Evolutionary conservation across 2,329 filamentous ascomycete genomes (phyloP).

Genomic region (Fusarium armeniacum): DNA sequence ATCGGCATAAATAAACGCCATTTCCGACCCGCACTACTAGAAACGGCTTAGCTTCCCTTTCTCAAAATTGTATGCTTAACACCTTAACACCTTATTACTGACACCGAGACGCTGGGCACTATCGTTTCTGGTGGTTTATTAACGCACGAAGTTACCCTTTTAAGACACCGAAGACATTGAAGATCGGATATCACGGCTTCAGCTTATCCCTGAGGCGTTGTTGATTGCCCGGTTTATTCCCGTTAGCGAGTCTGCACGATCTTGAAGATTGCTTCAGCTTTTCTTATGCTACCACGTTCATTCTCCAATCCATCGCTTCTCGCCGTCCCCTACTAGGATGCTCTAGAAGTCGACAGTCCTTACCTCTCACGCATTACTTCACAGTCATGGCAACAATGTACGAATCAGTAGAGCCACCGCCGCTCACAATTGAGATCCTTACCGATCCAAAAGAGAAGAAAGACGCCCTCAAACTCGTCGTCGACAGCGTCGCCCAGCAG

Average conservation of each 20-base stretch:
- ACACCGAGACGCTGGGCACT: slow-evolving; percentile 37
- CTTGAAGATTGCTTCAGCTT: not conserved
- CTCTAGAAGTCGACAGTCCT: too few relatives aligned
- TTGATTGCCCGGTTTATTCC: slow-evolving; percentile 21
- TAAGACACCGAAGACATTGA: slow-evolving; percentile 40
- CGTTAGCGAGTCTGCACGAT: slow-evolving; percentile 16
- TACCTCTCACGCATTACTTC: not conserved
- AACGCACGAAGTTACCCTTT: slow-evolving; percentile 19
- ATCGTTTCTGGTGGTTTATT: slow-evolving; percentile 31
- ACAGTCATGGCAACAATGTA: slow-evolving; percentile 17
- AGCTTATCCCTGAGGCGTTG: slow-evolving; percentile 12
- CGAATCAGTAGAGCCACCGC: slow-evolving; percentile 61
- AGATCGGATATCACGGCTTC: slow-evolving; percentile 42
- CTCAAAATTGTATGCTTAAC: slow-evolving; percentile 3
- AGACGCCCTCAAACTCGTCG: slow-evolving; percentile 78
- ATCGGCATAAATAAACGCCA: slow-evolving; percentile 28
- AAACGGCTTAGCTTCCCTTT: not conserved
- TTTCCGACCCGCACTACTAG: slow-evolving; percentile 17
- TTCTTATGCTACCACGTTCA: not conserved
- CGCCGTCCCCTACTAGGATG: not conserved
- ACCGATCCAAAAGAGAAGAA: slow-evolving; percentile 70
- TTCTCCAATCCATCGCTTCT: not conserved
- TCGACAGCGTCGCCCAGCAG: slow-evolving; percentile 87
- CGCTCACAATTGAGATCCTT: slow-evolving; percentile 71
- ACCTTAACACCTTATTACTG: slow-evolving; percentile 3